A percentile compares a stretch with the other conserved stretches of the same genome.
Conservation (phyloP, 2,329 filamentous ascomycete genomes). For the Triangularia setosa region DNA sequence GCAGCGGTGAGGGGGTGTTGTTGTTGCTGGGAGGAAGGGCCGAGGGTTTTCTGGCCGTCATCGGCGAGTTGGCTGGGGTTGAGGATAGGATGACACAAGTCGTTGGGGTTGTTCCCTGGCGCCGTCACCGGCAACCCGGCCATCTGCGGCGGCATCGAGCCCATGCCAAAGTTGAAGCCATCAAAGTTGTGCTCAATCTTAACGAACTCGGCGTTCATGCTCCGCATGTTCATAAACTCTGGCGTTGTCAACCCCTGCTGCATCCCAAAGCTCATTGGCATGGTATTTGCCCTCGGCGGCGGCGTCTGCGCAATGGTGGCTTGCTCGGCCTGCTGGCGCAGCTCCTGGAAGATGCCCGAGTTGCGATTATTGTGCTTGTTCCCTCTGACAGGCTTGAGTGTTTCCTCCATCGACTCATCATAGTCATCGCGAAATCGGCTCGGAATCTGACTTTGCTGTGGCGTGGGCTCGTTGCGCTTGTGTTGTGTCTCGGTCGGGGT, state of each 20-base stretch:
- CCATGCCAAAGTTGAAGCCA: slow-evolving; percentile 27
- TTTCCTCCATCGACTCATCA: slow-evolving; percentile 64
- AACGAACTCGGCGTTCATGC: slow-evolving; percentile 34
- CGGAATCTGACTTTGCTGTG: slow-evolving; percentile 29
- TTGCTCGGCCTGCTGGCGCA: slow-evolving; percentile 52
- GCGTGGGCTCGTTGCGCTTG: slow-evolving; percentile 35
- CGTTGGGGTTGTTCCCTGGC: slow-evolving; percentile 34
- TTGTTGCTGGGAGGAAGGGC: slow-evolving; percentile 2
- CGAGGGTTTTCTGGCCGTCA: slow-evolving; percentile 19
- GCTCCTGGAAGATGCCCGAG: slow-evolving; percentile 55
- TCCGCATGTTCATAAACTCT: slow-evolving; percentile 50
- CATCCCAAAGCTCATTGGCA: slow-evolving; percentile 36
- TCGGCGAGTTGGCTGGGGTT: slow-evolving; percentile 14
- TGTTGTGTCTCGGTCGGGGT: slow-evolving; percentile 65
- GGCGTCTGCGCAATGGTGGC: slow-evolving; percentile 49
- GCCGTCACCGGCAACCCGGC: slow-evolving; percentile 28
- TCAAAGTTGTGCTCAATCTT: slow-evolving; percentile 32
- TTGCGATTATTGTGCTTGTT: slow-evolving; percentile 37
- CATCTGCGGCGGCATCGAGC: slow-evolving; percentile 47
- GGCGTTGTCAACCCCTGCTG: slow-evolving; percentile 53
- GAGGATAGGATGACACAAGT: slow-evolving; percentile 31
- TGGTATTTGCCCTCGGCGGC: slow-evolving; percentile 45
- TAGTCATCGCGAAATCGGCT: slow-evolving; percentile 57
- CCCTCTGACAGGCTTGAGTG: slow-evolving; percentile 52
- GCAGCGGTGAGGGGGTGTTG: background rate